A percentile compares a stretch with the other conserved stretches of the same genome.
Evolutionary conservation across 1,139 yeast species (phyloP).

Genomic region (Magnusiomyces fungicola): DNA sequence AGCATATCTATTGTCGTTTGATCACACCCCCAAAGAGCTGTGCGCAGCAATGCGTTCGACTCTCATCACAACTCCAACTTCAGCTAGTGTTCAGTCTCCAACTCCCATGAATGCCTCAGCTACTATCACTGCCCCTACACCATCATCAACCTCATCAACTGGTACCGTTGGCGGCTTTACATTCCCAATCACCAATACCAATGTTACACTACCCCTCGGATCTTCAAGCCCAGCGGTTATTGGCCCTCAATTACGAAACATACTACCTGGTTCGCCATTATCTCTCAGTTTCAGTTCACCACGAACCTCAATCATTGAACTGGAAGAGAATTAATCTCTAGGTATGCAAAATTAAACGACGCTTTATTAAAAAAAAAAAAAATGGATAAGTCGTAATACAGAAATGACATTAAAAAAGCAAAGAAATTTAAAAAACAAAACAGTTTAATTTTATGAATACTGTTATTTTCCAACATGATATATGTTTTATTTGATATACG

Average conservation of each 20-base stretch:
- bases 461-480: no score
- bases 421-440: no score
- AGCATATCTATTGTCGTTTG: constrained; percentile 1
- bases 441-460: no score
- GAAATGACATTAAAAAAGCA: no score
- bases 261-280: neutral
- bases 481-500: no score
- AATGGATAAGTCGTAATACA: no score
- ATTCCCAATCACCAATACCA: no score
- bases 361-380: no score
- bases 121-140: neutral
- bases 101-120: neutral
- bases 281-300: neutral
- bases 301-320: neutral
- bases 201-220: no score
- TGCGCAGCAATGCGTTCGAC: constrained; percentile 1
- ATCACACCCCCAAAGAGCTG: constrained; percentile 2
- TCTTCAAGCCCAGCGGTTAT: neutral
- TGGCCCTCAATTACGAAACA: neutral
- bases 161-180: neutral
- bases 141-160: neutral
- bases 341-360: no score
- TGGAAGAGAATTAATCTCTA: neutral
- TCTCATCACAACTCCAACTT: neutral
- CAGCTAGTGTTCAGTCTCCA: no score